phyloP scores from a whole-genome alignment of 2,329 filamentous ascomycete genomes.

The Rhinocladiella similis region DNA sequence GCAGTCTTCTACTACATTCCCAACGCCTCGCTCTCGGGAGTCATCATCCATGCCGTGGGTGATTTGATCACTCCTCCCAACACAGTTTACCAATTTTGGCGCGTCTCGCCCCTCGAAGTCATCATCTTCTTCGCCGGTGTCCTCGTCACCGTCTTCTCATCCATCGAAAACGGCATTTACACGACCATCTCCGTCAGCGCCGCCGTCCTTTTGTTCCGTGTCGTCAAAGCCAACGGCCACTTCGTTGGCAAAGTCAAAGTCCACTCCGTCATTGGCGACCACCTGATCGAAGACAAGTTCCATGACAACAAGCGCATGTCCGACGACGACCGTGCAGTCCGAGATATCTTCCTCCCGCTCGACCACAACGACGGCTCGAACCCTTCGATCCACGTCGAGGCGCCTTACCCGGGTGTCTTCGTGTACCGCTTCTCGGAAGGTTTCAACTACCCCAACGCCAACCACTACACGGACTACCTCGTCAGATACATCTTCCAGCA shows the following conservation, averaged over 20 bases:
- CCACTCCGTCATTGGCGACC: slow-evolving; percentile 79
- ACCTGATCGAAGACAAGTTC: slow-evolving; percentile 65
- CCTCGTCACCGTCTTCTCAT: slow-evolving; percentile 80
- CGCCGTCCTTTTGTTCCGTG: slow-evolving; percentile 77
- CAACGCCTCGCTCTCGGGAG: slow-evolving; percentile 73
- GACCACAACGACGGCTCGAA: slow-evolving; percentile 90
- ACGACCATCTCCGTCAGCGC: slow-evolving; percentile 75
- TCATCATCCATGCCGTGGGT: slow-evolving; percentile 94
- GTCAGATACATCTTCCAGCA: slow-evolving; percentile 65
- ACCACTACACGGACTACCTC: slow-evolving; percentile 81
- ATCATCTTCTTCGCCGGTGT: slow-evolving; percentile 93
- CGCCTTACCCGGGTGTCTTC: slow-evolving; percentile 87
- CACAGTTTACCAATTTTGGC: slow-evolving; percentile 93
- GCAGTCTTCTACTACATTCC: slow-evolving; percentile 94
- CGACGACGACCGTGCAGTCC: slow-evolving; percentile 37
- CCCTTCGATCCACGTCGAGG: slow-evolving; percentile 73
- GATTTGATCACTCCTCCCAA: slow-evolving; percentile 90
- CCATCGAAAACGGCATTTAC: slow-evolving; percentile 92
- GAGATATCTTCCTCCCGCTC: slow-evolving; percentile 84
- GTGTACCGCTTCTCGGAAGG: slow-evolving; percentile 94
- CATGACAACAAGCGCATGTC: slow-evolving; percentile 28
- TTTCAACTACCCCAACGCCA: slow-evolving; percentile 94
- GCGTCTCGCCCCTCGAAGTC: slow-evolving; percentile 84
- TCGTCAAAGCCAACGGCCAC: slow-evolving; percentile 76
- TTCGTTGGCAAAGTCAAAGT: slow-evolving; percentile 84